phyloP scores from a whole-genome alignment of 305 asterid species.

The Fraxinus floribunda region DNA sequence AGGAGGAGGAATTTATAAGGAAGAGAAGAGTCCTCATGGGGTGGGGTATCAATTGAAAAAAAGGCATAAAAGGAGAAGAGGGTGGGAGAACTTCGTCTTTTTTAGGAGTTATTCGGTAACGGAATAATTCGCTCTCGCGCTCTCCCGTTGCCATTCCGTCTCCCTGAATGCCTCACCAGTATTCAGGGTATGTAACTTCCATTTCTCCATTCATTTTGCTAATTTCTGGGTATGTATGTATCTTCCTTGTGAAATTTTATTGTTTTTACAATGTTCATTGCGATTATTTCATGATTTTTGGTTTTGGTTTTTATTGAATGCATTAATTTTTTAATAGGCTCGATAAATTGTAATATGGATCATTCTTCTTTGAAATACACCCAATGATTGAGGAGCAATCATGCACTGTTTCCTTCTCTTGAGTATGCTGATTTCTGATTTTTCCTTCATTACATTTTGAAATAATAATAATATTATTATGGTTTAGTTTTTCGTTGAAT shows the following conservation, averaged over 20 bases:
- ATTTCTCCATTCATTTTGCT: neutral
- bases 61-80: slow-evolving; percentile 30
- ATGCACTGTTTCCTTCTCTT: neutral
- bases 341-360: neutral
- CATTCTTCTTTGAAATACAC: neutral
- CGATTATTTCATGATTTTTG: neutral
- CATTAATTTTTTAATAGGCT: neutral
- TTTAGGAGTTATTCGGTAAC: slow-evolving; percentile 62
- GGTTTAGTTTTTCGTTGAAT: neutral
- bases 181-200: slow-evolving; percentile 63
- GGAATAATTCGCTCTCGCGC: slow-evolving; percentile 74
- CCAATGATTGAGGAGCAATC: neutral
- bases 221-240: neutral
- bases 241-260: neutral
- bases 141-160: slow-evolving; percentile 94
- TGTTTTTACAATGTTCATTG: neutral
- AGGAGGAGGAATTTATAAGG: slow-evolving; percentile 22
- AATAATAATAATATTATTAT: neutral
- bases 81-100: slow-evolving; percentile 38
- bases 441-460: neutral
- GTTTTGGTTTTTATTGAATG: neutral
- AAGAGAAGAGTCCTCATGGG: slow-evolving; percentile 20
- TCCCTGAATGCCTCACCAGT: slow-evolving; percentile 99
- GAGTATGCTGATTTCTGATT: neutral
- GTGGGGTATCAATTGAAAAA: slow-evolving; percentile 13